Conservation (phyloP, 257 asterid genomes). For the Lithospermum erythrorhizon region DNA sequence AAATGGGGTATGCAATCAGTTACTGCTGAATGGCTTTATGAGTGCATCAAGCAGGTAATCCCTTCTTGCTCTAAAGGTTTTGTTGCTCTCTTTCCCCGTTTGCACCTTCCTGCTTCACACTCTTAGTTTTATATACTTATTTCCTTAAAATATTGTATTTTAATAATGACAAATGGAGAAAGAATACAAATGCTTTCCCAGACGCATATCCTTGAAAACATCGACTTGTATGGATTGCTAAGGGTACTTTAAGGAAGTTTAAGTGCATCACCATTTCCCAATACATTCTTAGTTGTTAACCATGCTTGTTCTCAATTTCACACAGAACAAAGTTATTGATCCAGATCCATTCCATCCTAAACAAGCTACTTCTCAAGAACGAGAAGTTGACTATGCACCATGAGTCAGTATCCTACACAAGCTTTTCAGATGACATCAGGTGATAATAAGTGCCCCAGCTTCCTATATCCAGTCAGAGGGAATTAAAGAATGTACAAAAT, state of each 20-base stretch:
- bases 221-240: not conserved
- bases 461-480: conserved; percentile 39
- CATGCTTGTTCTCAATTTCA: conserved; percentile 23
- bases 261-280: not conserved
- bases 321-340: conserved; percentile 70
- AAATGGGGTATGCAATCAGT: conserved; percentile 64
- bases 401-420: conserved; percentile 69
- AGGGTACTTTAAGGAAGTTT: not conserved
- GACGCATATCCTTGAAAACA: not conserved
- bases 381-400: conserved; percentile 40
- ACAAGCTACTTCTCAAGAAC: conserved; percentile 60
- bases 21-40: conserved; percentile 80
- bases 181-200: not conserved
- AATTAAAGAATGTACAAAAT: conserved; percentile 24
- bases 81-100: conserved; percentile 6
- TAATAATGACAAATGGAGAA: not conserved
- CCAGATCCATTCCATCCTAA: conserved; percentile 53
- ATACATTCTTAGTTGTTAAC: conserved; percentile 6
- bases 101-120: not conserved
- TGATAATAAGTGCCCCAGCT: conserved; percentile 39
- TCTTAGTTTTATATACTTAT: not conserved
- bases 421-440: conserved; percentile 35
- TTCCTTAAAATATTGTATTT: not conserved
- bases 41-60: conserved; percentile 68
- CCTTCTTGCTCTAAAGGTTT: conserved; percentile 3